These are phyloP conservation scores for Rugonectria rugulosa DNA, from an alignment of 2,329 filamentous ascomycete genomes.

Conservation along the genomic window DNA sequence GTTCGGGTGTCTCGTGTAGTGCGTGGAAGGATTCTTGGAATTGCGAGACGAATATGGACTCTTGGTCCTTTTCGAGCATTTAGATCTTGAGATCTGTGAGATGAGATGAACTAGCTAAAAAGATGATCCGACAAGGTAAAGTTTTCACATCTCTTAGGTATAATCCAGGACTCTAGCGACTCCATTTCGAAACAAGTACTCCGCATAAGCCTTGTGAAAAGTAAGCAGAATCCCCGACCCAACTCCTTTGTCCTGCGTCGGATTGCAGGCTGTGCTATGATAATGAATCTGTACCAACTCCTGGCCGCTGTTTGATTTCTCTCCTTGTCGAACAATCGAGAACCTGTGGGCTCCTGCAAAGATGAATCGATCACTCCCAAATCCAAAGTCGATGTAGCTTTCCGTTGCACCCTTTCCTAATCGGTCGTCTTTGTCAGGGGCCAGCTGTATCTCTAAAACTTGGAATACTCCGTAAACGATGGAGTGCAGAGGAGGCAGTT, in stretches of 20 bases:
- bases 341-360: constrained; percentile 44
- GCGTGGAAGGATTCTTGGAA: no score
- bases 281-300: constrained; percentile 29
- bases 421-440: neutral
- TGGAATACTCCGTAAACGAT: constrained; percentile 40
- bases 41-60: no score
- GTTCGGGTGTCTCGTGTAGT: no score
- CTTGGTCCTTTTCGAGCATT: no score
- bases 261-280: constrained; percentile 39
- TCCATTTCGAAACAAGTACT: constrained; percentile 38
- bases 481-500: constrained; percentile 29
- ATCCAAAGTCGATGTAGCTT: constrained; percentile 42
- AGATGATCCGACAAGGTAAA: no score
- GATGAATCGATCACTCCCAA: constrained; percentile 32
- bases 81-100: no score
- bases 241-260: constrained; percentile 28
- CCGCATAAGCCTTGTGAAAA: constrained; percentile 38
- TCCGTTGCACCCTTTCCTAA: neutral
- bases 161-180: constrained; percentile 31
- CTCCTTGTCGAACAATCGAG: constrained; percentile 30
- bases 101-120: no score
- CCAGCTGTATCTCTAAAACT: constrained; percentile 27
- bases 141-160: constrained; percentile 8
- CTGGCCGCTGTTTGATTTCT: neutral
- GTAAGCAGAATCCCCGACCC: constrained; percentile 19